Conservation (phyloP, 495 filamentous ascomycete species). For the Lichenothelia convexa region DNA sequence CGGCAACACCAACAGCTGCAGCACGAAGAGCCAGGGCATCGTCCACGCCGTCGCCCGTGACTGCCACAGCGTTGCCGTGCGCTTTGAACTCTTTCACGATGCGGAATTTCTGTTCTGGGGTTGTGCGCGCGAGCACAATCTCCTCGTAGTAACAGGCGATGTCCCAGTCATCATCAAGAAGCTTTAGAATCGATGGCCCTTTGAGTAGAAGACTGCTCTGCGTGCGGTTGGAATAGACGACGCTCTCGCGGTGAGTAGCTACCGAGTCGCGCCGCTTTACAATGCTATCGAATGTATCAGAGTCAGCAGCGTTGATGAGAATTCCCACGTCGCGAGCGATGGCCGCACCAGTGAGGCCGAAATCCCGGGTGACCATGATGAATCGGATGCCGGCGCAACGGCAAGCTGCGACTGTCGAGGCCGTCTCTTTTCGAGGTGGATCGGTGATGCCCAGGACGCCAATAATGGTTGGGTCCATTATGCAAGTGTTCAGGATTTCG, state of each 20-base stretch:
- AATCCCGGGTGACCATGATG: conserved; percentile 29
- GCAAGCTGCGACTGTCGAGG: conserved; percentile 15
- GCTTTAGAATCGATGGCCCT: conserved; percentile 15
- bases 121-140: conserved; percentile 18
- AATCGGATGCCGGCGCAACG: conserved; percentile 26
- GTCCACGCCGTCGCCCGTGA: conserved; percentile 9
- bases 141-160: conserved; percentile 24
- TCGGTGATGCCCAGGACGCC: conserved; percentile 34
- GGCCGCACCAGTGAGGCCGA: conserved; percentile 19
- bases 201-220: conserved; percentile 16
- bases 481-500: conserved; percentile 22
- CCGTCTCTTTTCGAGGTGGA: conserved; percentile 24
- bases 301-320: conserved; percentile 9
- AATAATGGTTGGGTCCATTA: conserved; percentile 27
- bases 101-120: conserved; percentile 12
- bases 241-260: background rate
- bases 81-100: conserved; percentile 12
- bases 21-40: conserved; percentile 12
- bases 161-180: conserved; percentile 24
- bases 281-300: background rate
- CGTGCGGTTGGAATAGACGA: background rate
- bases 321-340: conserved; percentile 22
- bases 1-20: conserved; percentile 11
- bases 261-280: background rate
- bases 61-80: conserved; percentile 5